Percentiles rank a stretch among this genome's conserved stretches.
These are phyloP conservation scores for Ascochyta viciae-villosae DNA, from an alignment of 2,329 filamentous ascomycete species.

Conservation along the genomic window DNA sequence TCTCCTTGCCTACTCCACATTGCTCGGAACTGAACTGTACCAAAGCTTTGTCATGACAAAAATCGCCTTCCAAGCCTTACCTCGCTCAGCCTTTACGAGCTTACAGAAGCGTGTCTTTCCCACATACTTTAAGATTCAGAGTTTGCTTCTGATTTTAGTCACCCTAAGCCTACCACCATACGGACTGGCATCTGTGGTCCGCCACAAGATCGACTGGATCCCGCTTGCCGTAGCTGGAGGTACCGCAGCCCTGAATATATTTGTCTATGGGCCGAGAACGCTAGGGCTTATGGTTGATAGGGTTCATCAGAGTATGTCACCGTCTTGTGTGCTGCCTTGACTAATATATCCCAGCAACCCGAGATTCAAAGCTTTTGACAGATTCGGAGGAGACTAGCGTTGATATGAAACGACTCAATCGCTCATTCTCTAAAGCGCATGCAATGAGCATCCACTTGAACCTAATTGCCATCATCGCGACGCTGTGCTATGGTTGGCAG, in stretches of 20 bases:
- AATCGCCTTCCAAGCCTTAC: conserved; percentile 46
- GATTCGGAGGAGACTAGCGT: conserved; percentile 8
- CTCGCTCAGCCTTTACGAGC: conserved; percentile 47
- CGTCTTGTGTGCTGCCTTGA: neutral
- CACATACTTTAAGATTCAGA: conserved; percentile 50
- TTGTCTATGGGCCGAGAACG: conserved; percentile 48
- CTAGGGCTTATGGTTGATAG: conserved; percentile 45
- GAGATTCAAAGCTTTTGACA: conserved; percentile 17
- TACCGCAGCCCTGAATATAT: conserved; percentile 47
- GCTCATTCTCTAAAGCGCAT: conserved; percentile 47
- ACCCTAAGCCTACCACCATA: conserved; percentile 45
- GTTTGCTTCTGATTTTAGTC: conserved; percentile 45
- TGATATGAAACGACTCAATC: conserved; percentile 38
- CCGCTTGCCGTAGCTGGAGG: conserved; percentile 40
- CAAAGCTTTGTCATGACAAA: conserved; percentile 53
- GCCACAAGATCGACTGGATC: conserved; percentile 28
- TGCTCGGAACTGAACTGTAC: conserved; percentile 51
- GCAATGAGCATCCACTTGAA: conserved; percentile 56
- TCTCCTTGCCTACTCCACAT: conserved; percentile 49
- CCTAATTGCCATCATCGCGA: conserved; percentile 45
- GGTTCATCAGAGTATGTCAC: conserved; percentile 34
- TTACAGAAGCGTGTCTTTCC: conserved; percentile 53
- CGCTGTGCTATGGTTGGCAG: conserved; percentile 36
- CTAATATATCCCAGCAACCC: conserved; percentile 24
- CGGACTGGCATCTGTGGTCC: conserved; percentile 38